Evolutionary conservation across 2,329 filamentous ascomycete genomes (phyloP), one percentile per base, ranked within the genome.

Genomic region (Arthrinium puccinioides): DNA sequence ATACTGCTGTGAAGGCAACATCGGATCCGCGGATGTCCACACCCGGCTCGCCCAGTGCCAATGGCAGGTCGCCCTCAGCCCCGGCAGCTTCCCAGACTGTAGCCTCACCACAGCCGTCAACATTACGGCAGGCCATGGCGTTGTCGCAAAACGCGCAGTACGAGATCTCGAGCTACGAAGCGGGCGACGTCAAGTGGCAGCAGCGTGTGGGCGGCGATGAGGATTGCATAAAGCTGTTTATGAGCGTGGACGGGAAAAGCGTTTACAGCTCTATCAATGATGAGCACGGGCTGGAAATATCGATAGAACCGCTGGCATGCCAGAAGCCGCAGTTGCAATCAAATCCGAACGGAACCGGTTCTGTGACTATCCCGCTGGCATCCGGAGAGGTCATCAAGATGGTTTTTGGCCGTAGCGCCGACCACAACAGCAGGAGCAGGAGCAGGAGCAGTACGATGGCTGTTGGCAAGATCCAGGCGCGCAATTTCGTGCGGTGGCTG

Each of bases 401-500:
- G 10, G 32, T 35, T 19, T 46, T 55, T 14, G 50, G 45, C 28
- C 39, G 41, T 10, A 42, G 41, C 19, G 40, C 38, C 14, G 47
- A 46, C n/a, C 21, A 35, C 20, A 43, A 29, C 18, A 44, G 16
- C 13, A 16, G 46, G 4, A 43, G 47, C 27, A 46, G 47, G 11
- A 43, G 39, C 11, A 24, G 23, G 28, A 46, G 42, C 7, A 52
- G 45, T 36, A 42, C 37, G 25, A 19, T 45, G 2, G 38, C 44
- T 2, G 38, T 38, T 24, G 48, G 53, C 5, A 52, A 45, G 33
- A 37, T 49, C 11, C 52, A 54, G 27, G 37, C 33, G 11, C 44
- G 44, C 9, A 29, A 34, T 3, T 53, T 56, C 10, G 42, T 48
- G 14, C 40, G 40, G 23, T 56, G 51, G 53, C 35, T 55, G 14